These are phyloP conservation scores for Candida alai DNA, from an alignment of 805 yeast species.

Conservation along the genomic window DNA sequence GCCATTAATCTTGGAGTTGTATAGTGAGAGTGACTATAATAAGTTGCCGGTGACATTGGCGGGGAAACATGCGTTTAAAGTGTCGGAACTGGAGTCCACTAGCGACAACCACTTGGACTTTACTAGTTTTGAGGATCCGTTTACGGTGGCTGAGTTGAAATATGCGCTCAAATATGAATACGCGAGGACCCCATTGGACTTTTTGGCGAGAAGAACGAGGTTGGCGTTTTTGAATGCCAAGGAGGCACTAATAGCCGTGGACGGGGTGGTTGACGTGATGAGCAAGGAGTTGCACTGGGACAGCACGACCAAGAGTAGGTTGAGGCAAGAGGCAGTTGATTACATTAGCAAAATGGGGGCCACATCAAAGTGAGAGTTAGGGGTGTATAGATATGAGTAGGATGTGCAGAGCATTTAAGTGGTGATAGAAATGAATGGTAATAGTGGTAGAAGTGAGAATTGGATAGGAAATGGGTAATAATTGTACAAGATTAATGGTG, in stretches of 20 bases:
- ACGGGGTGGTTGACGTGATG: slow-evolving; percentile 83
- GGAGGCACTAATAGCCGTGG: slow-evolving; percentile 76
- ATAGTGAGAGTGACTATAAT: slow-evolving; percentile 50
- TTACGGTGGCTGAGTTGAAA: slow-evolving; percentile 84
- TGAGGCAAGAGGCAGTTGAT: slow-evolving; percentile 48
- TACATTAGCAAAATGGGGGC: slow-evolving; percentile 67
- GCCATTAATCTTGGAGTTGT: slow-evolving; percentile 61
- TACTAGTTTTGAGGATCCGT: slow-evolving; percentile 69
- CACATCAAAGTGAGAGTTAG: no score
- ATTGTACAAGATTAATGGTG: no score
- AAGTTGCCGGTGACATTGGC: slow-evolving; percentile 67
- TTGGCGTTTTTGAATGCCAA: slow-evolving; percentile 86
- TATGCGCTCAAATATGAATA: slow-evolving; percentile 82
- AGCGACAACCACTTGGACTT: slow-evolving; percentile 37
- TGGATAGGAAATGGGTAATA: no score
- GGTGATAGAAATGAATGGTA: no score
- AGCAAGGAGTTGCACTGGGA: slow-evolving; percentile 77
- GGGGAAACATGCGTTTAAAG: slow-evolving; percentile 24
- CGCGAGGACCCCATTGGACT: slow-evolving; percentile 83
- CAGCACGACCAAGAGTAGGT: slow-evolving; percentile 49
- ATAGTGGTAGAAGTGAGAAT: no score
- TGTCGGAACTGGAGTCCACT: slow-evolving; percentile 23
- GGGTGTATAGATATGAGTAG: no score
- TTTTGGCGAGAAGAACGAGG: slow-evolving; percentile 89
- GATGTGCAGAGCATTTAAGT: no score